Percentiles rank a stretch among this genome's conserved stretches.
phyloP scores from a whole-genome alignment of 257 asterid species.

The Petrea volubilis region DNA sequence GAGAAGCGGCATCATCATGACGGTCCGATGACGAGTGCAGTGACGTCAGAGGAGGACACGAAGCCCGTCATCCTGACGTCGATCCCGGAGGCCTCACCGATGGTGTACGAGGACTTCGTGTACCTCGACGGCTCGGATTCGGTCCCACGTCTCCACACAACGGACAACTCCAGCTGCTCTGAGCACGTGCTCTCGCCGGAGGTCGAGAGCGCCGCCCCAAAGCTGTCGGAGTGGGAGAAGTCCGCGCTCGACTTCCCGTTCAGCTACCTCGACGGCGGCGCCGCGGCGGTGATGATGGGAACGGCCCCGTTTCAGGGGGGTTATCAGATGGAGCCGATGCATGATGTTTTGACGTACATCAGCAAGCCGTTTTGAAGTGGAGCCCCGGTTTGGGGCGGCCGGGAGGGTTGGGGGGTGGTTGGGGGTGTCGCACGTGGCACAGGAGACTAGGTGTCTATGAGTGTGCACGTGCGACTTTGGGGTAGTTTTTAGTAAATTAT shows the following conservation, averaged over 20 bases:
- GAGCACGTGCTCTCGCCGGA: conserved; percentile 88
- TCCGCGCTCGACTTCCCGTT: conserved; percentile 44
- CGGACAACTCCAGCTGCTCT: conserved; percentile 82
- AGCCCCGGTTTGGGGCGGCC: neutral
- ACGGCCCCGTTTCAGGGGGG: conserved; percentile 43
- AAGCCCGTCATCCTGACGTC: conserved; percentile 55
- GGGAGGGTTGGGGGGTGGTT: no score
- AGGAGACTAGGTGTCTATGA: conserved; percentile 57
- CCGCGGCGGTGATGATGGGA: conserved; percentile 25
- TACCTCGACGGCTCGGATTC: conserved; percentile 72
- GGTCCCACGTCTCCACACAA: conserved; percentile 66
- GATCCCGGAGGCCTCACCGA: conserved; percentile 38
- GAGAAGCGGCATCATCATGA: conserved; percentile 37
- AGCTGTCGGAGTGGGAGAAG: conserved; percentile 58
- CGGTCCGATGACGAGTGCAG: conserved; percentile 30
- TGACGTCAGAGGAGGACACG: conserved; percentile 42
- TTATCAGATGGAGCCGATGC: conserved; percentile 59
- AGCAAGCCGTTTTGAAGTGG: conserved; percentile 58
- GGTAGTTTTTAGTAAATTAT: no score
- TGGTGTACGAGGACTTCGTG: conserved; percentile 52
- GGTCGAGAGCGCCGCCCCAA: conserved; percentile 81
- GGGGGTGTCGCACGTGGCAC: conserved; percentile 48
- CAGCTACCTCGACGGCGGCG: conserved; percentile 30
- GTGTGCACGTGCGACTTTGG: conserved; percentile 53
- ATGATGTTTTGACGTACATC: conserved; percentile 58